These are phyloP conservation scores for Ustilago nuda DNA, from an alignment of 1,284 basidiomycete species.

Conservation along the genomic window DNA sequence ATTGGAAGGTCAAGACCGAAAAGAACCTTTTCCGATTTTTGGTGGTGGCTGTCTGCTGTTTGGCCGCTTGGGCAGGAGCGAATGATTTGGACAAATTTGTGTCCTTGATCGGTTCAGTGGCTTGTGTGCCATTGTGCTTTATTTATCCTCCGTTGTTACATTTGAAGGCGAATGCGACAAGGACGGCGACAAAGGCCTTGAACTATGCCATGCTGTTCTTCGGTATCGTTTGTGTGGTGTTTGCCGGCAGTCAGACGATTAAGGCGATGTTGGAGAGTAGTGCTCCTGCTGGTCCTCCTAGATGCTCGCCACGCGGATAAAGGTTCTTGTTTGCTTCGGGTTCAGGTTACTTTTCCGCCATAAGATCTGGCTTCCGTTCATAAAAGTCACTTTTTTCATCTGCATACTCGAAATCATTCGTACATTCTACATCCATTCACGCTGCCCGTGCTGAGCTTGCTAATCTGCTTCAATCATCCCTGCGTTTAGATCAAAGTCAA, in stretches of 20 bases:
- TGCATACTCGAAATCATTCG: too few species aligned
- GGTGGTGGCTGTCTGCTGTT: conserved; percentile 80
- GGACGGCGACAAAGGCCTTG: conserved; percentile 76
- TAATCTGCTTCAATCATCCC: too few species aligned
- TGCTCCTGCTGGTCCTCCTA: conserved; percentile 21
- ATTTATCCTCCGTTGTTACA: conserved; percentile 95
- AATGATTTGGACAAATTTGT: conserved; percentile 97
- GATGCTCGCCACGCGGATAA: conserved; percentile 30
- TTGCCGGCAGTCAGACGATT: conserved; percentile 82
- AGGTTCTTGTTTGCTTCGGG: background rate
- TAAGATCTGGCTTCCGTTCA: background rate
- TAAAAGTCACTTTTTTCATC: background rate
- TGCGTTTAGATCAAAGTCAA: too few species aligned
- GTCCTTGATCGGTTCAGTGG: conserved; percentile 89
- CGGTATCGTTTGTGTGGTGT: conserved; percentile 82
- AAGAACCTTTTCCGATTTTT: conserved; percentile 90
- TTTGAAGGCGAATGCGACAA: conserved; percentile 82
- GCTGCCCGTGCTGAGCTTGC: too few species aligned
- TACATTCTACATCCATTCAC: too few species aligned
- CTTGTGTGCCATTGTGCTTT: conserved; percentile 91
- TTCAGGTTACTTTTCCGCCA: background rate
- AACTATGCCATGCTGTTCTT: conserved; percentile 86
- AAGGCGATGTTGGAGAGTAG: conserved; percentile 45
- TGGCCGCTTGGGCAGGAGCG: conserved; percentile 85
- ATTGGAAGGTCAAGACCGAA: conserved; percentile 77